Conservation (phyloP, 2,329 filamentous ascomycete species). For the Rutstroemia sp. region DNA sequence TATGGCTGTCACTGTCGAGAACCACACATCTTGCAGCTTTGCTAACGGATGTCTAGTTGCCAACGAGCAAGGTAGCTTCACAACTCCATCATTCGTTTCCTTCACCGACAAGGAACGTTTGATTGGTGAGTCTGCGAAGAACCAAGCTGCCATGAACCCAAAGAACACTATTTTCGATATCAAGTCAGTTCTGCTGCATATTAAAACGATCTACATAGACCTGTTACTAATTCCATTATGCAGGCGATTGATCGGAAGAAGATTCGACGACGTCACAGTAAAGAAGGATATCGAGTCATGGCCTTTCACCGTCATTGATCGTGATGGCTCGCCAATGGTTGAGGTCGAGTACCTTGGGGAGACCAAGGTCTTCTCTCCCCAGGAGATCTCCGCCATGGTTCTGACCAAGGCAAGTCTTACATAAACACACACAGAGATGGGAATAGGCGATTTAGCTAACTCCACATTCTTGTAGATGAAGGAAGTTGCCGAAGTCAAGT, state of each 20-base stretch:
- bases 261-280: conserved; percentile 90
- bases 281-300: conserved; percentile 98
- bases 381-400: conserved; percentile 99
- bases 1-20: background rate
- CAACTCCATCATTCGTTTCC: conserved; percentile 96
- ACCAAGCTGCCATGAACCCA: conserved; percentile 99
- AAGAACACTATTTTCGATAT: conserved; percentile 97
- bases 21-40: background rate
- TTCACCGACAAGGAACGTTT: conserved; percentile 98
- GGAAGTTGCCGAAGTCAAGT: conserved; percentile 96
- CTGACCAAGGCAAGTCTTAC: conserved; percentile 71
- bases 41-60: conserved; percentile 44
- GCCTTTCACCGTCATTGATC: conserved; percentile 97
- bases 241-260: conserved; percentile 94
- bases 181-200: conserved; percentile 59
- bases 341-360: conserved; percentile 94
- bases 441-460: background rate
- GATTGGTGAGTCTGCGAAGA: conserved; percentile 99
- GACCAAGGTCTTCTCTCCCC: conserved; percentile 92
- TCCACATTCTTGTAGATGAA: conserved; percentile 66
- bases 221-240: conserved; percentile 9
- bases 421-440: conserved; percentile 1
- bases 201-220: background rate
- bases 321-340: conserved; percentile 81
- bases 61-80: conserved; percentile 99